Conservation (phyloP, 441 rosid species). For the Mallotus repandus region DNA sequence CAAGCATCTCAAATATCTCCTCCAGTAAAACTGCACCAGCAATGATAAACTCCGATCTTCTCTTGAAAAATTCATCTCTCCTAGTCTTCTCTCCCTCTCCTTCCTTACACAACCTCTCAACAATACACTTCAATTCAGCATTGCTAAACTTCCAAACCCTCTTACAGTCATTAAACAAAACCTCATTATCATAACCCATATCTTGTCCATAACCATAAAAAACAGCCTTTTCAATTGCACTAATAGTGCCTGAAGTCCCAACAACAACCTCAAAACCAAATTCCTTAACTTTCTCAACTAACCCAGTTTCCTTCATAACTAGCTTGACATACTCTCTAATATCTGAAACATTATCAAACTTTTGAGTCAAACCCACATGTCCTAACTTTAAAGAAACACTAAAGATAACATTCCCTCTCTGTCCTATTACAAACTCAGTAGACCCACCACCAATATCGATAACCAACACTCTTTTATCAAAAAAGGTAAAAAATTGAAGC, state of each 20-base stretch:
- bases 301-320: conserved; percentile 40
- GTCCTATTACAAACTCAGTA: conserved; percentile 64
- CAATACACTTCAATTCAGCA: conserved; percentile 43
- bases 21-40: conserved; percentile 67
- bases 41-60: conserved; percentile 62
- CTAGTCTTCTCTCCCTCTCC: conserved; percentile 39
- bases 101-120: conserved; percentile 44
- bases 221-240: conserved; percentile 62
- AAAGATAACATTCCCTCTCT: conserved; percentile 42
- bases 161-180: conserved; percentile 31
- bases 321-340: conserved; percentile 46
- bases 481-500: conserved; percentile 60
- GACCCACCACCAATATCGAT: conserved; percentile 82
- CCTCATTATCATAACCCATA: conserved; percentile 21
- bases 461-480: conserved; percentile 43
- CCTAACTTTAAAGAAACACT: conserved; percentile 58
- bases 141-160: conserved; percentile 61
- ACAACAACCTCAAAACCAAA: conserved; percentile 53
- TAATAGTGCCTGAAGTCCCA: conserved; percentile 64
- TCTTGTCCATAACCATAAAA: conserved; percentile 41
- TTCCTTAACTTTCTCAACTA: conserved; percentile 42
- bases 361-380: conserved; percentile 58
- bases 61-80: conserved; percentile 53
- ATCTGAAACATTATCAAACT: conserved; percentile 31
- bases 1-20: conserved; percentile 56